Evolutionary conservation across 345 rosid species (phyloP), one percentile per base, ranked within the genome.

Genomic region (Hibiscus syriacus): DNA sequence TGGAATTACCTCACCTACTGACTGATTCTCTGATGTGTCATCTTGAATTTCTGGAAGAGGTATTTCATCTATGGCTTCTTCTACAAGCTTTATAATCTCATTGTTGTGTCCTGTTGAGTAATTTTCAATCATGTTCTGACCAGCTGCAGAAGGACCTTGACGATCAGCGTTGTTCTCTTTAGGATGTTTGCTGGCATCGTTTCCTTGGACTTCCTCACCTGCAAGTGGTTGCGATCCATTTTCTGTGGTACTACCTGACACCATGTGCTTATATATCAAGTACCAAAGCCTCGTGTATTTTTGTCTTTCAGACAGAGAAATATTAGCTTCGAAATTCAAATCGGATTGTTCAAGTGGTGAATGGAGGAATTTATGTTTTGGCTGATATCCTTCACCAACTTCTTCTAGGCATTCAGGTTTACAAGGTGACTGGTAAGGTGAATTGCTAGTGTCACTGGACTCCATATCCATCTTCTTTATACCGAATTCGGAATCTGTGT

Each of bases 61-160:
- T 67, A 90, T 90, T 73, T 80, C 87, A 77, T 92, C 98, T 11
- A 92, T 90, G 57, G 92, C 98, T 67, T 92, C 82, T 80, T 89
- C 92, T 29, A 92, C 86, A 55, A 92, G 81, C 74, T 83, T 86
- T 68, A 92, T 80, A 62, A 96, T 92, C 85, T 92, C 92, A 5
- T 76, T 80, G 68, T 84, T 77, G 73, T 74, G 68, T 55, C 73
- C 82, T 64, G 70, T 55, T 1, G 19, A 62, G 19, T 73, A 61
- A 72, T 72, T 67, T n/a, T 69, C 69, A 60, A 19, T 26, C 63
- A 34, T 49, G 46, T 70, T 74, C 27, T 39, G 68, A 57, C 74
- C 78, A 58, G 54, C 26, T 29, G 66, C 73, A 0, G 66, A 16
- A 13, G 25, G 49, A 57, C 17, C 69, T 29, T 38, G 58, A 16